phyloP scores from a whole-genome alignment of 352 stramenopile species.

The Blastocystis sp. region DNA sequence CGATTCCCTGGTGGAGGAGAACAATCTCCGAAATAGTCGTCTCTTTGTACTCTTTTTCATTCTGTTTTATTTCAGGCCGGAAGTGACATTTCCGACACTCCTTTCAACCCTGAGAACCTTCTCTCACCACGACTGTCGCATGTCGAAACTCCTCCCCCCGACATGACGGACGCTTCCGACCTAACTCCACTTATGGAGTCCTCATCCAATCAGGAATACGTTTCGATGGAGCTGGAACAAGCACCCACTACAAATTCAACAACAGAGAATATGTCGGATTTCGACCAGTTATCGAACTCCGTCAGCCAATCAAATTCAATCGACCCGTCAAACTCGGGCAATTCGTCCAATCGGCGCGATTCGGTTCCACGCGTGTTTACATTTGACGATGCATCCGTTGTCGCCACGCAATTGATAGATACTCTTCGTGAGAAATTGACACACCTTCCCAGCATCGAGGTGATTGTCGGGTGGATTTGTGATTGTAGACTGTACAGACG shows the following conservation, averaged over 20 bases:
- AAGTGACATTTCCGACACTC: not conserved
- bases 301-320: no score
- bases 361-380: no score
- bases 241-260: no score
- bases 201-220: no score
- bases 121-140: constrained; percentile 14
- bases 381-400: no score
- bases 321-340: no score
- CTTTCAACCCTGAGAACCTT: not conserved
- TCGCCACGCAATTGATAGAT: not conserved
- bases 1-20: not conserved
- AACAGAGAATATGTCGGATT: no score
- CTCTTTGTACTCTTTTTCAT: not conserved
- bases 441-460: not conserved
- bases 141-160: no score
- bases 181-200: no score
- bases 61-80: not conserved
- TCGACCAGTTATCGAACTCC: no score
- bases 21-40: constrained; percentile 8
- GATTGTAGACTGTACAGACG: not conserved
- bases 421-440: not conserved
- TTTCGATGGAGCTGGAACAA: not conserved
- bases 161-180: no score
- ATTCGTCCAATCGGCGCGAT: no score
- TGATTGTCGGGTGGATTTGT: not conserved